phyloP scores from a whole-genome alignment of 768 basidiomycete genomes.

The Pulveroboletus sp. region DNA sequence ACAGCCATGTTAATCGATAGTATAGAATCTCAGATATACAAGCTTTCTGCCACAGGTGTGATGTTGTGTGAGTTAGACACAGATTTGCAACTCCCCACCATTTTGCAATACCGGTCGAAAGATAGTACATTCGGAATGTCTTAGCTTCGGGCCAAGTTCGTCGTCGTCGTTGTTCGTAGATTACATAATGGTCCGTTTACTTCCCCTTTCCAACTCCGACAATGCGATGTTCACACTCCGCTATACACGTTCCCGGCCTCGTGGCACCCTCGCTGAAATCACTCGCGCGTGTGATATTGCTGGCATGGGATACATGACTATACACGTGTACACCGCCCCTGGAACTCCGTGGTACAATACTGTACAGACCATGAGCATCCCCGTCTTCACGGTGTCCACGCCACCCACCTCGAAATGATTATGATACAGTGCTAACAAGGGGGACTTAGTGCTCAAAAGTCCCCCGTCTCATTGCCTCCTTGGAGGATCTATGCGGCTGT shows the following conservation, averaged over 20 bases:
- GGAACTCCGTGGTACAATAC: no score
- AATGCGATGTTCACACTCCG: slow-evolving; percentile 13
- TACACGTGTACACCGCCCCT: no score
- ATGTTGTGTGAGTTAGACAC: no score
- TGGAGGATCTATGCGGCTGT: slow-evolving; percentile 21
- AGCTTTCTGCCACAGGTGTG: no score
- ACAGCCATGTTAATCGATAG: no score
- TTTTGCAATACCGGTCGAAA: no score
- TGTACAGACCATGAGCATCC: slow-evolving; percentile 1
- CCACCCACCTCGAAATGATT: slow-evolving; percentile 14
- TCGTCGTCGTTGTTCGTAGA: slow-evolving; percentile 17
- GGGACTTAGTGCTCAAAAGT: slow-evolving; percentile 30
- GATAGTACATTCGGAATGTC: no score
- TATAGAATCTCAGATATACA: no score
- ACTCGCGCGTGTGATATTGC: slow-evolving; percentile 15
- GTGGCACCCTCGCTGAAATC: slow-evolving; percentile 23
- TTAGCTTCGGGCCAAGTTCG: slow-evolving; percentile 16
- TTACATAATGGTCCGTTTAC: slow-evolving; percentile 25
- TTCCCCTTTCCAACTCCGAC: slow-evolving; percentile 13
- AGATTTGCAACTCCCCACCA: no score
- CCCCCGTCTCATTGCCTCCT: slow-evolving; percentile 14
- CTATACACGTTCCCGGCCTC: slow-evolving; percentile 21
- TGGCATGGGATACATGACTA: no score
- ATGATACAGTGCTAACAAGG: slow-evolving; percentile 21
- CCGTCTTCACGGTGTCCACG: neutral